Base-by-base conservation (phyloP, 495 filamentous ascomycete genomes). In the Annulohypoxylon maeteangense region DNA sequence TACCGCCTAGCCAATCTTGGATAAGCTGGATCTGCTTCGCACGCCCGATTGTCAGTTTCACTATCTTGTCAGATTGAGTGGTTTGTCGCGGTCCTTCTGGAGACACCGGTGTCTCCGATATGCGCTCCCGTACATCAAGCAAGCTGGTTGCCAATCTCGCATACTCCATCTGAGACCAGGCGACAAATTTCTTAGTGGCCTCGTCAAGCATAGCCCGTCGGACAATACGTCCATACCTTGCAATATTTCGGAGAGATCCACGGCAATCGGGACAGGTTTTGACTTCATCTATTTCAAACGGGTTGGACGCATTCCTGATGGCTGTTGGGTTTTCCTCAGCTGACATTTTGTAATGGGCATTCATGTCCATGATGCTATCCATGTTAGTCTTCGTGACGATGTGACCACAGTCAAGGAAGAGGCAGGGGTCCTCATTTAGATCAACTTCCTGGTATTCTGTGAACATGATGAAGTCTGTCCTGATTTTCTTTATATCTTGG, bases 321-420 rank as follows among this genome's bases (percentile, higher is more conserved):
- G 69, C 81, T 18, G 79, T 55, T 14, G 88, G 84, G 27, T 60
- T 64, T 18, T 67, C 78, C 0, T 82, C 87, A 1, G 42, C 68
- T 60, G 88, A 80, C 25, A 85, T 77, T 3, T 78, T 78, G 75
- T 93, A 94, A 67, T 87, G 80, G 7, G 84, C 81, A 20, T 75
- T 73, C 71, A 94, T 86, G 0, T 83, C 84, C 84, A 94, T 87
- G n/a, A 84, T 79, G 2, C 86, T 87, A 71, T 95, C 92, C 81
- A 94, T 83, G 8, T 80, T 90, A 23, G 82, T 78, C 7, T 88
- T 68, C 0, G 88, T 91, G 23, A 90, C 77, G 61, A 92, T 83
- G 72, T 94, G 91, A 0, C 89, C 89, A 78, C 92, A 94, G n/a
- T 78, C 75, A 0, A 87, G 88, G 42, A 94, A 82, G 11, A 93